A percentile compares a stretch with the other conserved stretches of the same genome.
Conservation (phyloP, 805 yeast species). For the Candida succiphila region DNA sequence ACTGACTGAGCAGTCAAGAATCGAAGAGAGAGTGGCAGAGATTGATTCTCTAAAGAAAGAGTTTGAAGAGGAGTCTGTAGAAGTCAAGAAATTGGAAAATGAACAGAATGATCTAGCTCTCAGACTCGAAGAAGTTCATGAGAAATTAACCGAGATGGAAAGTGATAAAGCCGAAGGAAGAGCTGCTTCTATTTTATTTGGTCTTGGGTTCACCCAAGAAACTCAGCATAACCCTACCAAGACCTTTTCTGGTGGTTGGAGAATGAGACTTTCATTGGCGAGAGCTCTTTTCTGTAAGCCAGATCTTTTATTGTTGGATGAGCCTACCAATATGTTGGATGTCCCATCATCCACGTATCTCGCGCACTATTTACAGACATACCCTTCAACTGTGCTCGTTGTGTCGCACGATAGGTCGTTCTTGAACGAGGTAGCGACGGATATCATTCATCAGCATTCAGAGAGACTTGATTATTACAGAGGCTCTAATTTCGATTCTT, state of each 20-base stretch:
- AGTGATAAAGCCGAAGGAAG: conserved; percentile 95
- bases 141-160: conserved; percentile 86
- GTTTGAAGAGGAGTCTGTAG: conserved; percentile 68
- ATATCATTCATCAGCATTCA: conserved; percentile 94
- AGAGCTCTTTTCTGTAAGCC: conserved; percentile 97
- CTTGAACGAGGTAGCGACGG: conserved; percentile 96
- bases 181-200: conserved; percentile 88
- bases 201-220: conserved; percentile 87
- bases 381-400: conserved; percentile 86
- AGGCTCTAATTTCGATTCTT: conserved; percentile 88
- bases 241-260: conserved; percentile 99
- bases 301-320: conserved; percentile 86
- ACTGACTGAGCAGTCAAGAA: conserved; percentile 63
- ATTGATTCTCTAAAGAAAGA: conserved; percentile 60
- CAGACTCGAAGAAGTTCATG: conserved; percentile 70
- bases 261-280: conserved; percentile 98
- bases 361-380: conserved; percentile 81
- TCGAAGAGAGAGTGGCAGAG: conserved; percentile 64
- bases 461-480: conserved; percentile 94
- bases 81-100: conserved; percentile 71
- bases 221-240: conserved; percentile 80
- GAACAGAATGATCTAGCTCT: conserved; percentile 82
- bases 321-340: conserved; percentile 99
- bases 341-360: conserved; percentile 95
- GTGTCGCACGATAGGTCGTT: conserved; percentile 98